Conservation (phyloP, 805 yeast species). For the Priceomyces haplophilus region DNA sequence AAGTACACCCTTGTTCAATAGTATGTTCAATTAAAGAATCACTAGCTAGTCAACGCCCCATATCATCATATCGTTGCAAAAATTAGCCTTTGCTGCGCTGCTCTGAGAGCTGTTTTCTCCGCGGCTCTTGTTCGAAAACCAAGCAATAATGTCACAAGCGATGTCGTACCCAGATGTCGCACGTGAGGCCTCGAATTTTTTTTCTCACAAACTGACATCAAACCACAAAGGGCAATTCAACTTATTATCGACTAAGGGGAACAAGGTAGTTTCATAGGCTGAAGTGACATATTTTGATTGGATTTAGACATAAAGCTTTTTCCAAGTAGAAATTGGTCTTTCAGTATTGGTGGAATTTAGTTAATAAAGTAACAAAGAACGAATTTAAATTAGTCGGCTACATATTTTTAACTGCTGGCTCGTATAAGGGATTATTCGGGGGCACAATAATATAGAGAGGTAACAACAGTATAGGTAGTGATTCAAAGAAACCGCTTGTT, state of each 20-base stretch:
- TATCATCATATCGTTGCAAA: too few species aligned
- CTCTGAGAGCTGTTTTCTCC: too few species aligned
- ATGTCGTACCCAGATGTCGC: not conserved
- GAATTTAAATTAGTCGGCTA: not conserved
- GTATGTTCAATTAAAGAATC: too few species aligned
- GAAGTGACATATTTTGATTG: not conserved
- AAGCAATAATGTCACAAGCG: not conserved
- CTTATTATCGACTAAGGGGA: not conserved
- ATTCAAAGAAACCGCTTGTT: not conserved
- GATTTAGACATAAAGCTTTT: not conserved
- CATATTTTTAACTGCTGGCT: not conserved
- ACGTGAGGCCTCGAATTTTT: not conserved
- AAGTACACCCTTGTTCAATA: too few species aligned
- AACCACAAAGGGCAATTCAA: conserved; percentile 2
- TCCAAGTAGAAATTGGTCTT: not conserved
- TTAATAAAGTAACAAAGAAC: not conserved
- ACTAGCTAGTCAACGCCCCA: too few species aligned
- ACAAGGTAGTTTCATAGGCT: not conserved
- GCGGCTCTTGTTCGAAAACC: too few species aligned
- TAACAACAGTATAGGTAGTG: not conserved
- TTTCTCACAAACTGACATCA: conserved; percentile 6
- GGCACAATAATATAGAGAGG: not conserved
- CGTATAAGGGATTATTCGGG: conserved; percentile 1
- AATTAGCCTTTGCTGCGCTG: too few species aligned
- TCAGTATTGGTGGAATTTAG: not conserved